A percentile compares a stretch with the other conserved stretches of the same genome.
phyloP scores from a whole-genome alignment of 352 stramenopile genomes.

The Globisporangium orthogonon region DNA sequence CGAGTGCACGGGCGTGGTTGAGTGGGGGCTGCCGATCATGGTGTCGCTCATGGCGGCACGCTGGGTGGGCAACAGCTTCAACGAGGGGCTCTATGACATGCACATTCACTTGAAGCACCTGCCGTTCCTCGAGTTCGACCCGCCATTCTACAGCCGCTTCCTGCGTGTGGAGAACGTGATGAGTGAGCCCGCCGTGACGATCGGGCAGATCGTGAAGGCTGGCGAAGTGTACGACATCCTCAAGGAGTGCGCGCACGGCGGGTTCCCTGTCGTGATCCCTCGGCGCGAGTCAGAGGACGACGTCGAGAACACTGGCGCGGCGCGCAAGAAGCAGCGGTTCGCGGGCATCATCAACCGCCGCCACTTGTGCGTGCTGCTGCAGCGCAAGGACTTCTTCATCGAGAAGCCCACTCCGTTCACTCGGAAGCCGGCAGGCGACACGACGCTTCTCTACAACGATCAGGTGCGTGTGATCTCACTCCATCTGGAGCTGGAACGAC shows the following conservation, averaged over 20 bases:
- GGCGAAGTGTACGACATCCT: conserved; percentile 80
- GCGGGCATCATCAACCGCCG: conserved; percentile 70
- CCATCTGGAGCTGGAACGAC: too few species aligned
- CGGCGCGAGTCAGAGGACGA: conserved; percentile 29
- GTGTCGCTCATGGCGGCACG: conserved; percentile 94
- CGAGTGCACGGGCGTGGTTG: conserved; percentile 97
- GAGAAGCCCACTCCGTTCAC: conserved; percentile 76
- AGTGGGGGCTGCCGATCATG: conserved; percentile 98
- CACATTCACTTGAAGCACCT: conserved; percentile 97
- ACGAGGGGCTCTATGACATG: conserved; percentile 98
- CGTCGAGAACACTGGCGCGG: conserved; percentile 6
- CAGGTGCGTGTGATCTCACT: conserved; percentile 21
- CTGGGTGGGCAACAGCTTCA: conserved; percentile 97
- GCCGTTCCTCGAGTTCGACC: conserved; percentile 95
- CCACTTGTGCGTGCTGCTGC: conserved; percentile 71
- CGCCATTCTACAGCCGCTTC: conserved; percentile 77
- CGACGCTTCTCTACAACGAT: conserved; percentile 81
- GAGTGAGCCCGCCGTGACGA: conserved; percentile 45
- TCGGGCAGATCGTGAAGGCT: conserved; percentile 70
- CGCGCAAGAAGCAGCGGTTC: conserved; percentile 43
- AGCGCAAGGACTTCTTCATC: conserved; percentile 84
- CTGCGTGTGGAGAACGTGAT: conserved; percentile 79
- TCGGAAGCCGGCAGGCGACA: conserved; percentile 64
- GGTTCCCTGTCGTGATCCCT: conserved; percentile 69
- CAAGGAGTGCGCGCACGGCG: conserved; percentile 55